phyloP scores from a whole-genome alignment of 2,329 filamentous ascomycete genomes.

The Emericellopsis cladophorae region DNA sequence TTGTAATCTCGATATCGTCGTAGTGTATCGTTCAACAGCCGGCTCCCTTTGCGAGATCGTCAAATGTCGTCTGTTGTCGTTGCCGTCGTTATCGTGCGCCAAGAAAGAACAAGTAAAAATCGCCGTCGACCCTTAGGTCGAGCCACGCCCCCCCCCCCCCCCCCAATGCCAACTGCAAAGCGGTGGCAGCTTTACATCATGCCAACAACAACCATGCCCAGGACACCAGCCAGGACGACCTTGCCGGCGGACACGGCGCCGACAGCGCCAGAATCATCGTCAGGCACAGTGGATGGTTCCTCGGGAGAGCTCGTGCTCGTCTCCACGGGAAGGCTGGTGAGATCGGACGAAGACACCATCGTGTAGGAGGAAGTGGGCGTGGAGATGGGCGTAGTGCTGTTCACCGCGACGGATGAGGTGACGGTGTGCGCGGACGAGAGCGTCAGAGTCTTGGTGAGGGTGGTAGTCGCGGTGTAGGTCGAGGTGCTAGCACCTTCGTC shows the following conservation, averaged over 20 bases:
- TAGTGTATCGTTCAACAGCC: neutral
- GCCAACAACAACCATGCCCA: constrained; percentile 35
- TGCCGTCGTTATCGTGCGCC: neutral
- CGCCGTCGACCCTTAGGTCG: neutral
- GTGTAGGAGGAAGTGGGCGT: constrained; percentile 8
- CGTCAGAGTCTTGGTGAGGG: constrained; percentile 37
- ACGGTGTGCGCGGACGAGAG: constrained; percentile 32
- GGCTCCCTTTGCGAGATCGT: no score
- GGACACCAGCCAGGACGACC: constrained; percentile 33
- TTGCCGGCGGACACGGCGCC: constrained; percentile 28
- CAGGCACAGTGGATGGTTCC: constrained; percentile 7
- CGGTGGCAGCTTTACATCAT: constrained; percentile 28
- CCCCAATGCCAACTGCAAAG: neutral
- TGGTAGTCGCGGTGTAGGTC: constrained; percentile 36
- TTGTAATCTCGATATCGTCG: neutral
- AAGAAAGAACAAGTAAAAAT: neutral
- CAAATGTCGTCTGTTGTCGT: neutral
- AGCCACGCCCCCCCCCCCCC: neutral
- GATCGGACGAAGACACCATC: constrained; percentile 10
- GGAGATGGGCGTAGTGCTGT: constrained; percentile 13
- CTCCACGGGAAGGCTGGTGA: constrained; percentile 8
- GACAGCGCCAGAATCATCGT: constrained; percentile 25
- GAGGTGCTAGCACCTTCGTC: constrained; percentile 21
- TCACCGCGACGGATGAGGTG: constrained; percentile 20
- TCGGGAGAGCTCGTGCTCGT: neutral